Base-by-base conservation (phyloP, 495 filamentous ascomycete species). In the Acidiella bohemica region DNA sequence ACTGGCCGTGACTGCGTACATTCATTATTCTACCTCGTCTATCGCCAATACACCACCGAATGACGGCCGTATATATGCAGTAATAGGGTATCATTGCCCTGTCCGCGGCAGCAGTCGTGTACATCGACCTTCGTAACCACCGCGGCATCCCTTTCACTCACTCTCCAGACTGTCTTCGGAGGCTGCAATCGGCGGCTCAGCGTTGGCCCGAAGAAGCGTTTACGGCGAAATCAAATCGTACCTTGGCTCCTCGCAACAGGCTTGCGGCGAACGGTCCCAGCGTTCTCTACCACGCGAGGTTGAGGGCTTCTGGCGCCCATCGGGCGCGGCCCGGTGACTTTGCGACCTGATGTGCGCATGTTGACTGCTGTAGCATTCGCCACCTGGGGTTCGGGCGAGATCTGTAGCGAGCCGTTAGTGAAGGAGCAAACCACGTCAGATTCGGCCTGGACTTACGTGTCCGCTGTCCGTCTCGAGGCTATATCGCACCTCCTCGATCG, bases 401-500 rank as follows among this genome's bases (percentile, higher is more conserved):
- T n/a, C 40, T 50, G 27, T 4, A 21, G 5, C 3, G 22, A 16
- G 17, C 14, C 35, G 24, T 30, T 19, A 41, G 31, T 21, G 13
- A 13, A 35, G 21, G 23, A 18, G 33, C 28, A 31, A 38, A 31
- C 46, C 11, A 47, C 32, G 32, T 11, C 28, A 27, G n/a, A 17
- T 13, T 33, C 25, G 25, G 33, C 1, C 14, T 17, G 25, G 24
- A 36, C 54, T 50, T 45, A 57, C 52, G 45, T 49, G 47, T 31
- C 52, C 56, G 4, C 45, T 50, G 25, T 61, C 58, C 11, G 50
- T 58, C 47, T 60, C 57, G 2, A 62, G 44, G 31, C 47, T 53
- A 35, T 58, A 55, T 28, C 59, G 35, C 3, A 60, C 59, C 46
- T 62, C 59, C 32, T 57, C 56, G 34, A 62, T 62, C 16, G 59